Percentiles rank a stretch among this genome's conserved stretches.
phyloP scores from a whole-genome alignment of 441 rosid genomes.

The Erodium trifolium region DNA sequence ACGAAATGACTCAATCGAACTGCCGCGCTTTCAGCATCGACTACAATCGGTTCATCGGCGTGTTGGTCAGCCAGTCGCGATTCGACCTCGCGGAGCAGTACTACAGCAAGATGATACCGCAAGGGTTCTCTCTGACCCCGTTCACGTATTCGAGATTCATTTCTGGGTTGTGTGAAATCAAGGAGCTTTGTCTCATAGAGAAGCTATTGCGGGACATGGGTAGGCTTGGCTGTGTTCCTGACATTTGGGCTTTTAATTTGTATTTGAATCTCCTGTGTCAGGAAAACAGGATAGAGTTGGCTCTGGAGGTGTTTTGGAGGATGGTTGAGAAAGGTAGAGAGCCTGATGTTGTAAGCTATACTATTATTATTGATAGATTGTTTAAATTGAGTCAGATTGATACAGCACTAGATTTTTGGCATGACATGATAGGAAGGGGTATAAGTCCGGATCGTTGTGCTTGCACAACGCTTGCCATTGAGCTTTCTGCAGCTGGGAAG shows the following conservation, averaged over 20 bases:
- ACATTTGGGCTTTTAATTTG: slow-evolving; percentile 70
- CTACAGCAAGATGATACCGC: slow-evolving; percentile 50
- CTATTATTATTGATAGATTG: slow-evolving; percentile 59
- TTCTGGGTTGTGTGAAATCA: slow-evolving; percentile 61
- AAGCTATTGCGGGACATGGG: slow-evolving; percentile 61
- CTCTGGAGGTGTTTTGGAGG: slow-evolving; percentile 47
- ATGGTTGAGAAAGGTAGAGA: slow-evolving; percentile 50
- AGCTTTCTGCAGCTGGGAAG: slow-evolving; percentile 59
- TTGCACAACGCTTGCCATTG: slow-evolving; percentile 53
- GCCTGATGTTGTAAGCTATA: slow-evolving; percentile 79
- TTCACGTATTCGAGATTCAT: slow-evolving; percentile 89
- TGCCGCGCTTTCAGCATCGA: slow-evolving; percentile 65
- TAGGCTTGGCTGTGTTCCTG: slow-evolving; percentile 49
- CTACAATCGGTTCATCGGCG: slow-evolving; percentile 82
- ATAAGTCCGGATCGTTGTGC: slow-evolving; percentile 53
- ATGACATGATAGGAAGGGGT: slow-evolving; percentile 52
- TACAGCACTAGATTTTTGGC: slow-evolving; percentile 56
- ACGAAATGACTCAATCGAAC: slow-evolving; percentile 71
- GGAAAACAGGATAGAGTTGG: slow-evolving; percentile 41
- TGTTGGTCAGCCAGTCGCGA: slow-evolving; percentile 46
- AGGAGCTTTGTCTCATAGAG: slow-evolving; percentile 46
- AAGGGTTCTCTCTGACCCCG: slow-evolving; percentile 62
- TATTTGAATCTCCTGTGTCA: slow-evolving; percentile 61
- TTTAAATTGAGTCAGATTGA: slow-evolving; percentile 47
- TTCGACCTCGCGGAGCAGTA: slow-evolving; percentile 58